These are phyloP conservation scores for Cordyceps farinosa DNA, from an alignment of 2,329 filamentous ascomycete species.

Conservation along the genomic window DNA sequence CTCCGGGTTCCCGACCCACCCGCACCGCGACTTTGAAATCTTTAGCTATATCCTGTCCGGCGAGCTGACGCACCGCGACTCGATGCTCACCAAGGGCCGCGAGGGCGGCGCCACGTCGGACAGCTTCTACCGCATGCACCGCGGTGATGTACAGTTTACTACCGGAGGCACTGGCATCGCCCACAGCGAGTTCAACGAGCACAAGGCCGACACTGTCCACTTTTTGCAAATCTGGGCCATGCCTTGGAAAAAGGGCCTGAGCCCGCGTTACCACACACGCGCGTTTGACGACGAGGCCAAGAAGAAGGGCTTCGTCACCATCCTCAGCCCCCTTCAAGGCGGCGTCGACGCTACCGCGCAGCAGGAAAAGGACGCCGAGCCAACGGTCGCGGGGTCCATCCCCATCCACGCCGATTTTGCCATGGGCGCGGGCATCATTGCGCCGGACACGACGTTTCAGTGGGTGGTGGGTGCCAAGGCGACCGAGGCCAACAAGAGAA, in stretches of 20 bases:
- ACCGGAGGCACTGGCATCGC: conserved; percentile 78
- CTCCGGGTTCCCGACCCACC: conserved; percentile 79
- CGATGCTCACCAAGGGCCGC: conserved; percentile 68
- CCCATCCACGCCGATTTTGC: conserved; percentile 81
- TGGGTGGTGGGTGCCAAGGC: conserved; percentile 66
- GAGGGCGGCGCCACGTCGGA: conserved; percentile 55
- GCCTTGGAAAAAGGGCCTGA: conserved; percentile 69
- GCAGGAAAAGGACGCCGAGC: conserved; percentile 62
- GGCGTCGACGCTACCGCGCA: conserved; percentile 58
- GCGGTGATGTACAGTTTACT: conserved; percentile 86
- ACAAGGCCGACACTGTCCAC: conserved; percentile 66
- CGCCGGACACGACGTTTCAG: conserved; percentile 60
- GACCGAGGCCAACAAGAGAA: conserved; percentile 53
- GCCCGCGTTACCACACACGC: conserved; percentile 72
- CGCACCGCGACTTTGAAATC: conserved; percentile 84
- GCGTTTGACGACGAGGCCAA: conserved; percentile 72
- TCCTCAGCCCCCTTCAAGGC: conserved; percentile 70
- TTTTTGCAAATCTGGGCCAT: conserved; percentile 88
- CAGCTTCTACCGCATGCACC: conserved; percentile 66
- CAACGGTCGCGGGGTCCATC: conserved; percentile 63
- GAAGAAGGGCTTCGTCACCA: conserved; percentile 64
- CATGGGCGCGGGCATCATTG: conserved; percentile 75
- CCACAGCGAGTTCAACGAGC: conserved; percentile 80
- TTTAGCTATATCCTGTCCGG: conserved; percentile 84
- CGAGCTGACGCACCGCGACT: conserved; percentile 83